These are phyloP conservation scores for Phytophthora tubulina DNA, from an alignment of 352 stramenopile genomes.

Conservation along the genomic window DNA sequence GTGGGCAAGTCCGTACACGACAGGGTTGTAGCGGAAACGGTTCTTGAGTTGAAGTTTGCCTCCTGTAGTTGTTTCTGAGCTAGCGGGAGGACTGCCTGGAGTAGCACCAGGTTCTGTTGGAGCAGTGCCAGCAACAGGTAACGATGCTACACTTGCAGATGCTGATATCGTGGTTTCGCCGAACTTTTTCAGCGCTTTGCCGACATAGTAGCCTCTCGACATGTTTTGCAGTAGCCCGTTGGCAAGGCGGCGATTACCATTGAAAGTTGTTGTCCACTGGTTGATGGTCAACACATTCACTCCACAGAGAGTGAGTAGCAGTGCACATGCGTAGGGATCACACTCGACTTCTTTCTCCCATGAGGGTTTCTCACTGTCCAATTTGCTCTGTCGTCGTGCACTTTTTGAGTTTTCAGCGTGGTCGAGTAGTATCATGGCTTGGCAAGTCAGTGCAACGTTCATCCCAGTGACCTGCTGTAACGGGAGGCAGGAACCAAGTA, in stretches of 20 bases:
- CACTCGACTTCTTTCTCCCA: conserved; percentile 72
- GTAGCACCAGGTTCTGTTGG: conserved; percentile 1
- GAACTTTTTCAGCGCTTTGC: conserved; percentile 69
- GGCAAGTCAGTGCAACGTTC: conserved; percentile 69
- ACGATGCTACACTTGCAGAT: conserved; percentile 5
- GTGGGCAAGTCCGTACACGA: conserved; percentile 75
- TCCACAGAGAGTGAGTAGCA: conserved; percentile 83
- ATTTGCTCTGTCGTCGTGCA: conserved; percentile 85
- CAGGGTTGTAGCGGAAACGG: conserved; percentile 73
- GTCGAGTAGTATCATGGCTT: conserved; percentile 79
- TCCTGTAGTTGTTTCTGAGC: neutral
- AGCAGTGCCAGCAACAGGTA: neutral
- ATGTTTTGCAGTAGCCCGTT: conserved; percentile 59
- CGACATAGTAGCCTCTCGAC: conserved; percentile 62
- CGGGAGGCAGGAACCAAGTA: conserved; percentile 61
- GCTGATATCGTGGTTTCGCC: conserved; percentile 44
- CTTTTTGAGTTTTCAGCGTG: conserved; percentile 84
- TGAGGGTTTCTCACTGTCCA: conserved; percentile 80
- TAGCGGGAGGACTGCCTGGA: conserved; percentile 4
- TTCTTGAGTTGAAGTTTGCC: conserved; percentile 68
- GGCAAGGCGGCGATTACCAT: conserved; percentile 74
- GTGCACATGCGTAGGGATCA: conserved; percentile 65
- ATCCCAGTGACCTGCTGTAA: conserved; percentile 68
- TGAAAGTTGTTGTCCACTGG: conserved; percentile 85
- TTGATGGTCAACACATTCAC: conserved; percentile 83